A percentile compares a stretch with the other conserved stretches of the same genome.
Conservation (phyloP, 1,139 yeast species). For the Eremothecium coryli region DNA sequence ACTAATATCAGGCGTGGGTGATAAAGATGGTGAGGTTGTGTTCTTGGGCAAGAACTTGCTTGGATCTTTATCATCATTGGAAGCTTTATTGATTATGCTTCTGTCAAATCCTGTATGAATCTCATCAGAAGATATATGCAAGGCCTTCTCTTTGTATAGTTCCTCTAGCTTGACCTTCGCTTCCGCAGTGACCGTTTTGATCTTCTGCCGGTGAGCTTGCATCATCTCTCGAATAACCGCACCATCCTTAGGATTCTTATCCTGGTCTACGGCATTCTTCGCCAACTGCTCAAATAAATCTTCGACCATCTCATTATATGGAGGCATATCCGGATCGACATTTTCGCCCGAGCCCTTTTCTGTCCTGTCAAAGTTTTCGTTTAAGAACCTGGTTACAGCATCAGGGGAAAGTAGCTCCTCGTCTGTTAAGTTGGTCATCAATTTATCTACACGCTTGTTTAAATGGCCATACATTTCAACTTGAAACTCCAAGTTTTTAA, state of each 20-base stretch:
- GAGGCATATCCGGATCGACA: conserved; percentile 57
- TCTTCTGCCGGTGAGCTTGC: conserved; percentile 56
- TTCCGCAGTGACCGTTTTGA: conserved; percentile 52
- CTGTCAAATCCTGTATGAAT: conserved; percentile 90
- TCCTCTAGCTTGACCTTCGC: conserved; percentile 55
- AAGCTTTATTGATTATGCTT: conserved; percentile 59
- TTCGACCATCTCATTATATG: conserved; percentile 88
- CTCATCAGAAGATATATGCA: conserved; percentile 82
- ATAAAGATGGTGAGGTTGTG: conserved; percentile 6
- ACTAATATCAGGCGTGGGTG: conserved; percentile 5
- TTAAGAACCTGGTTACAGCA: conserved; percentile 38
- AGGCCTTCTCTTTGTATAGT: conserved; percentile 59
- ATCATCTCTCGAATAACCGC: conserved; percentile 37
- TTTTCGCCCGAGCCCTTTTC: conserved; percentile 49
- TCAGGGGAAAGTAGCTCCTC: conserved; percentile 37
- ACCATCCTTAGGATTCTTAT: conserved; percentile 36
- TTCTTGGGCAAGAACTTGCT: conserved; percentile 10
- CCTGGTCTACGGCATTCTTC: conserved; percentile 48
- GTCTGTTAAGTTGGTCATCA: conserved; percentile 35
- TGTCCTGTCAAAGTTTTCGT: conserved; percentile 44
- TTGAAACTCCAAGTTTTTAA: conserved; percentile 66
- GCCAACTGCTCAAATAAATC: conserved; percentile 68
- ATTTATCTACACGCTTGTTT: conserved; percentile 59
- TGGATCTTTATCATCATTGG: conserved; percentile 27
- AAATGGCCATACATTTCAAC: conserved; percentile 66